Percentiles rank a stretch among this genome's conserved stretches.
Conservation (phyloP, 345 rosid species). For the Gossypium stocksii region DNA sequence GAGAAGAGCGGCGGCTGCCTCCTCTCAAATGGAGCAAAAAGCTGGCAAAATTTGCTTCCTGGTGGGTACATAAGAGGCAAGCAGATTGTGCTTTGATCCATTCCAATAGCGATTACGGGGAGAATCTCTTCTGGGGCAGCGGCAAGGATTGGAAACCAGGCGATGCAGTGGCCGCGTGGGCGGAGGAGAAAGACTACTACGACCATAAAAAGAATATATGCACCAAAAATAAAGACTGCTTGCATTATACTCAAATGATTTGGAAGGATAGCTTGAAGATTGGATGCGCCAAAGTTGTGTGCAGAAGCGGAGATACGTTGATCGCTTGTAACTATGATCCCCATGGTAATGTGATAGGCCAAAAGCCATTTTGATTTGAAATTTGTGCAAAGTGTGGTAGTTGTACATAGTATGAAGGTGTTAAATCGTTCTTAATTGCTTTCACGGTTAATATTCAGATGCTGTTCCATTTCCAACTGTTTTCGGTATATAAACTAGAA, state of each 20-base stretch:
- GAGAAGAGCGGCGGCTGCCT: slow-evolving; percentile 45
- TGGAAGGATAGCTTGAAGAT: slow-evolving; percentile 54
- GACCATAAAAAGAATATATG: slow-evolving; percentile 40
- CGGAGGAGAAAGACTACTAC: slow-evolving; percentile 39
- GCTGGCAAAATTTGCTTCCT: slow-evolving; percentile 41
- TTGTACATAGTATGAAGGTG: too few species aligned
- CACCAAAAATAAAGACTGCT: slow-evolving; percentile 32
- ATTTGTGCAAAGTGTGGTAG: neutral
- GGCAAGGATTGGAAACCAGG: slow-evolving; percentile 46
- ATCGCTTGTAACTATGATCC: slow-evolving; percentile 58
- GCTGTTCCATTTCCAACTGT: too few species aligned
- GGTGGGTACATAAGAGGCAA: slow-evolving; percentile 36
- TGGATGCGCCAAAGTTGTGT: slow-evolving; percentile 48
- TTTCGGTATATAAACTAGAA: too few species aligned
- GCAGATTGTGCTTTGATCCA: slow-evolving; percentile 49
- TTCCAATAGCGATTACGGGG: slow-evolving; percentile 51
- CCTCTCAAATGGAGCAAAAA: slow-evolving; percentile 59
- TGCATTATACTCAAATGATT: slow-evolving; percentile 60
- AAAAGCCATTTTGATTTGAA: slow-evolving; percentile 47
- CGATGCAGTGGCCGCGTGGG: slow-evolving; percentile 55
- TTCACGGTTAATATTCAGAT: too few species aligned
- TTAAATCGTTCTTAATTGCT: too few species aligned
- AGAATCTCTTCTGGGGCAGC: slow-evolving; percentile 62
- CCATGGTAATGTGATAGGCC: slow-evolving; percentile 56
- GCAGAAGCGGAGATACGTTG: slow-evolving; percentile 49